Evolutionary conservation across 441 rosid genomes (phyloP).

Genomic region (Erodium moschatum): DNA sequence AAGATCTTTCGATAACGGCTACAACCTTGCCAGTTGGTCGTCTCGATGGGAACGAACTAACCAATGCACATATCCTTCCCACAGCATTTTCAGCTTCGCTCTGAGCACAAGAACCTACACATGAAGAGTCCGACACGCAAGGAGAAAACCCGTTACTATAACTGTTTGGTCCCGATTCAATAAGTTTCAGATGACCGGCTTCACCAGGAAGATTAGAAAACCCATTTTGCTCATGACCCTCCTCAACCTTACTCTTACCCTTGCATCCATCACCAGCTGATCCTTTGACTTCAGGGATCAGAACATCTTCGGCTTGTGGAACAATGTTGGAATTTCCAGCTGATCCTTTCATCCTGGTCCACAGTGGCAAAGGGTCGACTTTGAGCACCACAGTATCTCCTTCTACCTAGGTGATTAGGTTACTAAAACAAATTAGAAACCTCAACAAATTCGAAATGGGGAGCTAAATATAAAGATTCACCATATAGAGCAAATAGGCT

Average conservation of each 20-base stretch:
- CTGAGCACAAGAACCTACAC: slow-evolving; percentile 23
- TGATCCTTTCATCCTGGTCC: slow-evolving; percentile 85
- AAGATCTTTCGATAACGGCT: slow-evolving; percentile 53
- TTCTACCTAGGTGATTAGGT: slow-evolving; percentile 42
- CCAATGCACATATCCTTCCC: slow-evolving; percentile 42
- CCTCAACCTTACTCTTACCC: slow-evolving; percentile 31
- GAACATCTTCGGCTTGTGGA: slow-evolving; percentile 24
- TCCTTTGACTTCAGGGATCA: slow-evolving; percentile 27
- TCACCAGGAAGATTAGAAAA: slow-evolving; percentile 21
- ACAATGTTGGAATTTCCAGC: slow-evolving; percentile 28
- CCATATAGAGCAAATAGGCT: no score
- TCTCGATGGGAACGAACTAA: slow-evolving; percentile 51
- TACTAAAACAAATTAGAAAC: slow-evolving; percentile 16
- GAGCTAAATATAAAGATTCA: not conserved
- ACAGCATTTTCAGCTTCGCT: slow-evolving; percentile 36
- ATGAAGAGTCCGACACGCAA: slow-evolving; percentile 23
- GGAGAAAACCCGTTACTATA: slow-evolving; percentile 26
- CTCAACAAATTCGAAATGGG: not conserved
- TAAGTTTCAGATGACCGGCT: slow-evolving; percentile 18
- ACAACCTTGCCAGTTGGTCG: slow-evolving; percentile 83
- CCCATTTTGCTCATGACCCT: slow-evolving; percentile 21
- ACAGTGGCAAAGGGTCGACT: slow-evolving; percentile 51
- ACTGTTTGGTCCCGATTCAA: slow-evolving; percentile 21
- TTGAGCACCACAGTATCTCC: slow-evolving; percentile 66
- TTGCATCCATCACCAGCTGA: slow-evolving; percentile 25